Base-by-base conservation (phyloP, 140 eudicot genomes). In the Flaveria floridana region DNA sequence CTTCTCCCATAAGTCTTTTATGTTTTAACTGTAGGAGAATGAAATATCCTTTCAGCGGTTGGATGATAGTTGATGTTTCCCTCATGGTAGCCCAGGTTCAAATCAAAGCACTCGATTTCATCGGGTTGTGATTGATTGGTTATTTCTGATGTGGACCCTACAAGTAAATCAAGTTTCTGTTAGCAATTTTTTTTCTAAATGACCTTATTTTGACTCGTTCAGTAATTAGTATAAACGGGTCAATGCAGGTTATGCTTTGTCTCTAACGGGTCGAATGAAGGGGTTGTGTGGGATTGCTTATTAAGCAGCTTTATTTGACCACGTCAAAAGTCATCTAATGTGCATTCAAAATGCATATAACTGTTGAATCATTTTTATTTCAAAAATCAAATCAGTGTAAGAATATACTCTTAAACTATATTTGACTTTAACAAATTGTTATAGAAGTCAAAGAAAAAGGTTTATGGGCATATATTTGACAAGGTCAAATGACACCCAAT, bases 61-160 rank as follows among this genome's bases (percentile, higher is more conserved):
- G 84, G 70, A 71, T 75, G 83, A 78, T 79, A 84, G 68, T 82
- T 75, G 78, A 82, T 71, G 58, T 4, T 47, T 26, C 75, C 79
- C 47, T 82, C 84, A 52, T 58, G 84, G 71, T 62, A 78, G 30
- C 61, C 69, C 81, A 66, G 80, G 73, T 59, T 79, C 72, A 71
- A 20, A 37, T 77, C 15, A 56, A 41, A 80, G 61, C 80, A 75
- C 37, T 73, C 47, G 12, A 72, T 44, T 51, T 75, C 81, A 25
- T 78, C 76, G 0, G 82, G n/a, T 67, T 51, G 84, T 26, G 66
- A 71, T n/a, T 52, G 71, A 61, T 76, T 74, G 16, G 75, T 74
- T 42, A 77, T 47, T 66, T 85, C 86, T 71, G 83, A 75, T 16
- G 76, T 61, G 7, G 81, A 79, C 66, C 82, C 94, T 88, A 83